Evolutionary conservation across 176 grass and related monocot genomes (phyloP), one percentile per base, ranked within the genome.

Genomic region (Carex myosuroides): DNA sequence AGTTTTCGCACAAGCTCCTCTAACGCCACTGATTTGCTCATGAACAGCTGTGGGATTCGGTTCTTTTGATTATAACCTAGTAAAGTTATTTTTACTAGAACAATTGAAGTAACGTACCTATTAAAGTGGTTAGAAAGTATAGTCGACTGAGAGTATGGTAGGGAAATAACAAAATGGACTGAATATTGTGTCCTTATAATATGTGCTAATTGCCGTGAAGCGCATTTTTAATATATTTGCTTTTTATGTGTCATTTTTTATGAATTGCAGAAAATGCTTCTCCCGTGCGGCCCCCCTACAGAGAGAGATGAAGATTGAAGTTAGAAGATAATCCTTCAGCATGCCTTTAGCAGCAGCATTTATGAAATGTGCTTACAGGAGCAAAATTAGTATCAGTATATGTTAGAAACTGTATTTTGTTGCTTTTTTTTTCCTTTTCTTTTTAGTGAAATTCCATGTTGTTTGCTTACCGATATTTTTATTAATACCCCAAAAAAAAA

Each of bases 251-350:
- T 2, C 55, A 32, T 33, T 65, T 32, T 65, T 13, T 33, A 59
- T 14, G 75, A 73, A 12, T 87, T 50, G 46, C 82, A 97, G 94
- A 97, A 97, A 97, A 97, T 97, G 91, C 70, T 97, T 55, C 89
- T 97, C 60, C 94, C 94, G 0, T 97, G 94, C 20, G 94, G 94
- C 3, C 90, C 93, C 54, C 91, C 91, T 89, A 91, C 94, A 0
- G 91, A 97, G 85, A 91, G 94, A 64, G 94, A 92, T 0, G 94
- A 97, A 86, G 94, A 97, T 64, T 97, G 65, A 97, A 76, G 46
- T 65, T 26, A 26, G 26, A 26, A 26, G 26, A 29, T 41, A 41
- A 37, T 69, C 32, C 4, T 69, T 35, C 33, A 39, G 29, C 26
- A 26, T 26, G 26, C 26, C 26, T 26, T 26, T 26, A 26, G 26